These are phyloP conservation scores for Nasturtium officinale DNA, from an alignment of 345 rosid species.

Conservation along the genomic window DNA sequence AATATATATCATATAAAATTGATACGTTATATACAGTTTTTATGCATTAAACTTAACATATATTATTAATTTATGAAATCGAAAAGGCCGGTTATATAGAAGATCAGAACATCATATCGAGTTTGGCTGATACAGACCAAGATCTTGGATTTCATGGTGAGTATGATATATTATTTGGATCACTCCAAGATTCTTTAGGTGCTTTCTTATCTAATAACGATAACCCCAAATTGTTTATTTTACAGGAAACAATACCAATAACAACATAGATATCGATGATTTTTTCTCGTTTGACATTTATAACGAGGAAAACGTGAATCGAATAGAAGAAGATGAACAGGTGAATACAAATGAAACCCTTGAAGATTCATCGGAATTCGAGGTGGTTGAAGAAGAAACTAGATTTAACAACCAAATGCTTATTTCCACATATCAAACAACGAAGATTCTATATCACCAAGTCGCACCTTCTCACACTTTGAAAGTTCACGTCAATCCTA, in stretches of 20 bases:
- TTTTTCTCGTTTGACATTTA: constrained; percentile 65
- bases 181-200: not conserved
- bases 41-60: not conserved
- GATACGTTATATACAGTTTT: not conserved
- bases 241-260: constrained; percentile 45
- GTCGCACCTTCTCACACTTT: constrained; percentile 76
- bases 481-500: constrained; percentile 67
- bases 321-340: constrained; percentile 41
- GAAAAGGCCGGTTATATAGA: constrained; percentile 48
- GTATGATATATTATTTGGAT: not conserved
- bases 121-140: constrained; percentile 45
- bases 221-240: not conserved
- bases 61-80: not conserved
- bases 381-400: constrained; percentile 66
- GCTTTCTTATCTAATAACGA: not conserved
- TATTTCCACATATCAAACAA: constrained; percentile 69
- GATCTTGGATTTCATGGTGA: constrained; percentile 57
- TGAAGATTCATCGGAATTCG: constrained; percentile 62
- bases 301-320: constrained; percentile 43
- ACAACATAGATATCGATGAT: constrained; percentile 50
- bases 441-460: constrained; percentile 80
- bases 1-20: not conserved
- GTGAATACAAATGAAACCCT: constrained; percentile 43
- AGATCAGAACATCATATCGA: constrained; percentile 63
- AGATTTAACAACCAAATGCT: constrained; percentile 74